Percentiles rank a stretch among this genome's conserved stretches.
Conservation (phyloP, 75 land plant genomes). For the Azolla pinnata region DNA sequence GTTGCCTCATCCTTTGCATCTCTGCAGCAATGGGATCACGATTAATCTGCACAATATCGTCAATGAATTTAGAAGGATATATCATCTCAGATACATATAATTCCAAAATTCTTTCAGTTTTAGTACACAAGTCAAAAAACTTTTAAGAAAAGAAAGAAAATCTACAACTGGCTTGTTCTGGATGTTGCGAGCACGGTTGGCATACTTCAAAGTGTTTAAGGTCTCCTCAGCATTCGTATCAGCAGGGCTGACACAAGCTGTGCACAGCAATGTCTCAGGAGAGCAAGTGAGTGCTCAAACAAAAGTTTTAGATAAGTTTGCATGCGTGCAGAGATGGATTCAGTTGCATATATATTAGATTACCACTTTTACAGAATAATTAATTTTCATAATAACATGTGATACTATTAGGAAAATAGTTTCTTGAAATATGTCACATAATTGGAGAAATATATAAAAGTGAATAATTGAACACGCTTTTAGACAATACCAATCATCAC, state of each 20-base stretch:
- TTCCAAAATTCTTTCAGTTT: background rate
- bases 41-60: constrained; percentile 71
- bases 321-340: background rate
- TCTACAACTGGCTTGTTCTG: constrained; percentile 93
- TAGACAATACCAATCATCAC: constrained; percentile 84
- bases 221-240: constrained; percentile 99
- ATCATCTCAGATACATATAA: too few species aligned
- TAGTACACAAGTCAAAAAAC: background rate
- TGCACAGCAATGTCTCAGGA: background rate
- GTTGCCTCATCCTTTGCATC: constrained; percentile 89
- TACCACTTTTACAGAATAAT: too few species aligned
- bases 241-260: constrained; percentile 99
- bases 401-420: too few species aligned
- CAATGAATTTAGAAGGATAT: too few species aligned
- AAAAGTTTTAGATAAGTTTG: background rate
- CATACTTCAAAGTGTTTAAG: constrained; percentile 94
- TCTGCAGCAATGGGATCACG: constrained; percentile 87
- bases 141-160: constrained; percentile 2
- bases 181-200: constrained; percentile 97
- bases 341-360: background rate
- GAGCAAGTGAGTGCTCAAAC: background rate
- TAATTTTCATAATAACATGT: too few species aligned
- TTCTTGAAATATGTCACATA: too few species aligned
- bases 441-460: background rate
- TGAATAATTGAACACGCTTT: background rate